phyloP scores from a whole-genome alignment of 2,329 filamentous ascomycete genomes.

The Arachnomyces sp. region DNA sequence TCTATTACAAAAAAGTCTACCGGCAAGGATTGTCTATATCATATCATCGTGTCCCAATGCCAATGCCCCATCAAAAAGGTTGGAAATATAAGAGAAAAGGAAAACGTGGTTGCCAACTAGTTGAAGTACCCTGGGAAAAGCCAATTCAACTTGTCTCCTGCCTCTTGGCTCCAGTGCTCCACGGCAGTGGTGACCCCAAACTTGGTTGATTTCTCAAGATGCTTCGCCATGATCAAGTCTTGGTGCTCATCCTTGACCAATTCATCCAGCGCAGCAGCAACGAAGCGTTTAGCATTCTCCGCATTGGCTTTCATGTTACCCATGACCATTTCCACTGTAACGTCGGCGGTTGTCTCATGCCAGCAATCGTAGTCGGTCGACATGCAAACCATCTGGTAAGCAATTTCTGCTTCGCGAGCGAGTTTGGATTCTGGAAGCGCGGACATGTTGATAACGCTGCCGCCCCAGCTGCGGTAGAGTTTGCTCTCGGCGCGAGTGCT shows the following conservation, averaged over 20 bases:
- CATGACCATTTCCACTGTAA: conserved; percentile 96
- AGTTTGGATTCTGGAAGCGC: conserved; percentile 92
- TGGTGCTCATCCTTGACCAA: conserved; percentile 68
- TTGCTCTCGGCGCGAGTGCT: conserved; percentile 91
- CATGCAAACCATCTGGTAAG: conserved; percentile 99
- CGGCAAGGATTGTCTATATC: too few species aligned
- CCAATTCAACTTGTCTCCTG: conserved; percentile 72
- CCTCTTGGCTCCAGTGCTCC: conserved; percentile 64
- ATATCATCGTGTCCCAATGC: background rate
- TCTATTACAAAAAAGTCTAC: too few species aligned
- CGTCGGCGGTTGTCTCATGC: conserved; percentile 62
- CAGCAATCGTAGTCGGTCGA: conserved; percentile 99
- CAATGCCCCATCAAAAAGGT: background rate
- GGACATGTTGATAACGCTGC: conserved; percentile 97
- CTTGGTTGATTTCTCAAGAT: conserved; percentile 67
- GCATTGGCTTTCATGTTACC: conserved; percentile 91
- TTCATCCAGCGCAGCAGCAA: conserved; percentile 81
- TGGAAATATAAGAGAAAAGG: conserved; percentile 1
- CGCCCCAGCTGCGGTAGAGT: conserved; percentile 91
- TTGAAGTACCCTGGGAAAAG: conserved; percentile 76
- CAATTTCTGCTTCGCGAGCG: conserved; percentile 89
- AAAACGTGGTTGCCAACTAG: conserved; percentile 14
- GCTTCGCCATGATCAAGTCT: conserved; percentile 70
- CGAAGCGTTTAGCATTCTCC: conserved; percentile 75
- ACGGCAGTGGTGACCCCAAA: conserved; percentile 81